phyloP scores from a whole-genome alignment of 345 rosid genomes.

The Dipteronia dyeriana region DNA sequence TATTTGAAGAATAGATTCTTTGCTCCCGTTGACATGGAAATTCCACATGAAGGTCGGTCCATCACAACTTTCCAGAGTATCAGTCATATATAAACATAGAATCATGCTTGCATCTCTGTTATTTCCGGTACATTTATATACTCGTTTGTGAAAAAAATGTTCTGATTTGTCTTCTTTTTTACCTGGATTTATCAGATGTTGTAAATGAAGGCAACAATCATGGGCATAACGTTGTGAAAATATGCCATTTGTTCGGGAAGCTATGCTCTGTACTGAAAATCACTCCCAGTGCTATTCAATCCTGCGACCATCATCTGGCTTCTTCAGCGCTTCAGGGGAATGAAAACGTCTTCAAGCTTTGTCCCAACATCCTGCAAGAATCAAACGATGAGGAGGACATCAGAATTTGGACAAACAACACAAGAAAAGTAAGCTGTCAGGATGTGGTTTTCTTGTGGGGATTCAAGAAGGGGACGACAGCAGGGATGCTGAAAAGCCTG shows the following conservation, averaged over 20 bases:
- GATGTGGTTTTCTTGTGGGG: conserved; percentile 88
- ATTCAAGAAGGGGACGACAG: conserved; percentile 43
- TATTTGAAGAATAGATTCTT: conserved; percentile 56
- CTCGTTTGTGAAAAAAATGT: too few relatives aligned
- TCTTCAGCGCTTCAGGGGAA: conserved; percentile 32
- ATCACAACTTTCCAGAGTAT: neutral
- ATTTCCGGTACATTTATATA: too few relatives aligned
- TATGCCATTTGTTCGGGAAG: conserved; percentile 74
- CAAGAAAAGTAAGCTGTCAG: conserved; percentile 53
- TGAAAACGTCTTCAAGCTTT: conserved; percentile 39
- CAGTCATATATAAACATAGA: neutral
- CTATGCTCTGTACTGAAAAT: conserved; percentile 58
- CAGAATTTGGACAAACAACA: conserved; percentile 58
- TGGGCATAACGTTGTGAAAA: conserved; percentile 63
- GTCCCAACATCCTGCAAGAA: conserved; percentile 25
- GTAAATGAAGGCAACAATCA: conserved; percentile 46
- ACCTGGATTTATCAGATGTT: conserved; percentile 35
- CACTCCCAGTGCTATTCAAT: conserved; percentile 26
- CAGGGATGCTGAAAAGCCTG: conserved; percentile 56
- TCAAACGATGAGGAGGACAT: conserved; percentile 46
- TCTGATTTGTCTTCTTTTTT: neutral
- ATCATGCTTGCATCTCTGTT: neutral
- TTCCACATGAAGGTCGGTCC: conserved; percentile 65
- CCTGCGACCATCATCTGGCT: conserved; percentile 28
- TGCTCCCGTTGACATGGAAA: conserved; percentile 65